phyloP scores from a whole-genome alignment of 2,329 filamentous ascomycete species.

The Plenodomus lindquistii region DNA sequence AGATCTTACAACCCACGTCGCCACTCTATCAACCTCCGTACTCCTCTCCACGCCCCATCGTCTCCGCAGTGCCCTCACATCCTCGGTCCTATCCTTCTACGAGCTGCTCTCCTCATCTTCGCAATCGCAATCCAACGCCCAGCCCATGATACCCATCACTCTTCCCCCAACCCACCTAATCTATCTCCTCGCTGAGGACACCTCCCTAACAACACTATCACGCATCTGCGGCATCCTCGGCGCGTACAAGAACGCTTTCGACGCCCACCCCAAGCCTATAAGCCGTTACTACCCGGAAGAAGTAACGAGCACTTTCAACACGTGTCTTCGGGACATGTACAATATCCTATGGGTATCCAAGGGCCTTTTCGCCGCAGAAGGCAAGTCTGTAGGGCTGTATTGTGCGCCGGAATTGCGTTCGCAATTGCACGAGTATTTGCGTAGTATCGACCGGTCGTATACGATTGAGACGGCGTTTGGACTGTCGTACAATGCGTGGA shows the following conservation, averaged over 20 bases:
- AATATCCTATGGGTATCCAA: slow-evolving; percentile 80
- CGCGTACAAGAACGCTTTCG: slow-evolving; percentile 74
- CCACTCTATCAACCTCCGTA: slow-evolving; percentile 35
- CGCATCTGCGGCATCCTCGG: slow-evolving; percentile 72
- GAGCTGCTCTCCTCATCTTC: slow-evolving; percentile 59
- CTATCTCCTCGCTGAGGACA: slow-evolving; percentile 71
- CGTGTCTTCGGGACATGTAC: slow-evolving; percentile 83
- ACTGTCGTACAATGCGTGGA: slow-evolving; percentile 51
- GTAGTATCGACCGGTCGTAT: slow-evolving; percentile 44
- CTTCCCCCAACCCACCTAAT: slow-evolving; percentile 70
- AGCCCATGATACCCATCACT: slow-evolving; percentile 60
- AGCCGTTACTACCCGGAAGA: slow-evolving; percentile 37
- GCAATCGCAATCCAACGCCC: slow-evolving; percentile 15
- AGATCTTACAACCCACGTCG: slow-evolving; percentile 35
- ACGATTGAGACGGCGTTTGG: slow-evolving; percentile 50
- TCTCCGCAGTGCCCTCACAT: slow-evolving; percentile 50
- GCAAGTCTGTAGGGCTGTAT: slow-evolving; percentile 61
- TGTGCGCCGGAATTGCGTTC: slow-evolving; percentile 52
- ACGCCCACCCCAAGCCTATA: slow-evolving; percentile 58
- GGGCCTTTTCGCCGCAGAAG: slow-evolving; percentile 67
- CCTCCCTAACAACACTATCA: slow-evolving; percentile 66
- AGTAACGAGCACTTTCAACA: slow-evolving; percentile 68
- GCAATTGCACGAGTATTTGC: slow-evolving; percentile 49
- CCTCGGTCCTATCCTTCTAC: slow-evolving; percentile 67
- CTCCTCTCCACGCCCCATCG: slow-evolving; percentile 28